Conservation (phyloP, 129 eudicot species). For the Artemisia tridentata region DNA sequence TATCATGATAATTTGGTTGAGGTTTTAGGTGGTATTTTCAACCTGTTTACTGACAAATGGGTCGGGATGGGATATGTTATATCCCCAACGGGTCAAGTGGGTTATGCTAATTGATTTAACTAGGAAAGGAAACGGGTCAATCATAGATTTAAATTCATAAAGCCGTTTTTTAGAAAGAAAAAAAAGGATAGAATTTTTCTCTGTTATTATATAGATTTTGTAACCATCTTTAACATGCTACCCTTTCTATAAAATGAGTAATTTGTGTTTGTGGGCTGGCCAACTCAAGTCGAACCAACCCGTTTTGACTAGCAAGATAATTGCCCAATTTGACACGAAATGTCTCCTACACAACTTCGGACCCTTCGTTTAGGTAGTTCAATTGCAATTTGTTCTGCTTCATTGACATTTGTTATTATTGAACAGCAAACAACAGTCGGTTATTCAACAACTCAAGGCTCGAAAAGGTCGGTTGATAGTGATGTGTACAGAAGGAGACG, state of each 20-base stretch:
- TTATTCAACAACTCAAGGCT: slow-evolving; percentile 96
- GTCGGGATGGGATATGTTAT: neutral
- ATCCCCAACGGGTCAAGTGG: neutral
- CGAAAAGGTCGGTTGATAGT: slow-evolving; percentile 88
- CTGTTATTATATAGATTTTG: no score
- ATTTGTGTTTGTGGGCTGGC: no score
- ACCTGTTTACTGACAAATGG: neutral
- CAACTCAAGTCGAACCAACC: neutral
- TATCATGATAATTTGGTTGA: neutral
- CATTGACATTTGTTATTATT: slow-evolving; percentile 16
- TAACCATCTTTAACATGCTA: no score
- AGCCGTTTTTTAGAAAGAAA: no score
- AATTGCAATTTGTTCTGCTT: slow-evolving; percentile 12
- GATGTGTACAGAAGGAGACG: slow-evolving; percentile 93
- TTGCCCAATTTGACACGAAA: neutral
- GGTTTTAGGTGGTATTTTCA: neutral
- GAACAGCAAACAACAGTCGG: slow-evolving; percentile 91
- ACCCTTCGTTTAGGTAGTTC: neutral
- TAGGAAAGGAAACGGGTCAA: neutral
- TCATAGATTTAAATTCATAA: neutral
- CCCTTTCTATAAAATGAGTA: no score
- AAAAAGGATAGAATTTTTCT: no score
- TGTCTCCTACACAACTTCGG: neutral
- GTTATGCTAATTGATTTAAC: neutral
- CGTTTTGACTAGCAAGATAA: neutral